Evolutionary conservation across 1,139 yeast species (phyloP), one percentile per base, ranked within the genome.

Genomic region (Yamadazyma mexicana): DNA sequence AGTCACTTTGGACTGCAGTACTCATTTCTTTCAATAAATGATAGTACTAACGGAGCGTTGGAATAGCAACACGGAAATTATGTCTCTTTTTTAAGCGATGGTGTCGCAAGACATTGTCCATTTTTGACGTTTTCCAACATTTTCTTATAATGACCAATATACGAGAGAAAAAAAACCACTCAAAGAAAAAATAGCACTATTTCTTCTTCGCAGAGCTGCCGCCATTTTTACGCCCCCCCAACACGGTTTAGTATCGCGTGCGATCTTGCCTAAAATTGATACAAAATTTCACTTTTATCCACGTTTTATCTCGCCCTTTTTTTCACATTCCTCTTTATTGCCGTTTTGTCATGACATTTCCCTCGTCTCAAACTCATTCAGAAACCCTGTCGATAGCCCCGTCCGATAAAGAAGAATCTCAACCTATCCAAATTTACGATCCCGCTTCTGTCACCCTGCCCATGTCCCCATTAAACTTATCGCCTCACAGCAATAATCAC

Each of bases 21-120:
- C 77, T 56, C 60, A 55, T 45, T 46, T 42, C 42, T 35, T n/a
- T 40, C 50, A 58, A 69, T 59, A 62, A 50, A 55, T 56, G 44
- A 35, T 49, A 55, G 81, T 74, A 74, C 76, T 77, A 77, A 77
- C 83, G 82, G 82, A 77, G 82, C 81, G 77, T 75, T 76, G 82
- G 80, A 41, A 77, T 50, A 76, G 22, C 33, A 35, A 49, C 25
- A 27, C 24, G 7, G 33, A 30, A 18, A 8, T n/a, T n/a, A 16
- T 6, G 27, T 24, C 14, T 9, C 5, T 24, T 24, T 24, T 24
- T 20, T 20, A 20, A 6, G 22, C 8, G 22, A 24, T 24, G 27
- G 14, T 24, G 27, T 24, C 14, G 27, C 10, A 6, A 24, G 27
- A 24, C 14, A n/a, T 24, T 14, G 11, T 15, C 31, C 31, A 28